A percentile compares a stretch with the other conserved stretches of the same genome.
phyloP scores from a whole-genome alignment of 2,329 filamentous ascomycete species.

The Colletotrichum neosansevieriae region DNA sequence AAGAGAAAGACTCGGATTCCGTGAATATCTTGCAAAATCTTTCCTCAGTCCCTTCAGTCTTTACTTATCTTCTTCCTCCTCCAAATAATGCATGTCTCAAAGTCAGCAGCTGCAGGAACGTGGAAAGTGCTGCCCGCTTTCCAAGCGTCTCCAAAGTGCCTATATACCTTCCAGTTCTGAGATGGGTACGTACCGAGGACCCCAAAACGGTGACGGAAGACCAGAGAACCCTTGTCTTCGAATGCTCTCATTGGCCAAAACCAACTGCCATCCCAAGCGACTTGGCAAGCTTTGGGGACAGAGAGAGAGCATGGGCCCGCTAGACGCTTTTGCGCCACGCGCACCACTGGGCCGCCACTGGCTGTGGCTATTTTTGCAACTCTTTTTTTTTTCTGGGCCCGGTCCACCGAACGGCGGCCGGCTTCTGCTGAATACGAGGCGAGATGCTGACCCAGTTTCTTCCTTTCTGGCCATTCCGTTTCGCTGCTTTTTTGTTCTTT shows the following conservation, averaged over 20 bases:
- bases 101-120: conserved; percentile 30
- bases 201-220: conserved; percentile 21
- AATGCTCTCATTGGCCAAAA: conserved; percentile 7
- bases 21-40: background rate
- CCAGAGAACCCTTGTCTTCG: background rate
- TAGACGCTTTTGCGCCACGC: too few relatives aligned
- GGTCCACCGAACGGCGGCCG: background rate
- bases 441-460: background rate
- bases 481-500: background rate
- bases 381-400: background rate
- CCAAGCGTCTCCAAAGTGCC: background rate
- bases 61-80: background rate
- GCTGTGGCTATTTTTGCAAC: conserved; percentile 40
- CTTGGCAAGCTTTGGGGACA: background rate
- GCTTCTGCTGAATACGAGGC: conserved; percentile 34
- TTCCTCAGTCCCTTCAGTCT: background rate
- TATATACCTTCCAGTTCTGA: too few relatives aligned
- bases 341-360: conserved; percentile 29
- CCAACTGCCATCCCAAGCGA: conserved; percentile 29
- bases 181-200: background rate
- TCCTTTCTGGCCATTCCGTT: background rate
- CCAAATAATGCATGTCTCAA: conserved; percentile 6
- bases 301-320: background rate
- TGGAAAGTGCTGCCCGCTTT: background rate
- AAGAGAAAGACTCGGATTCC: background rate